phyloP scores from a whole-genome alignment of 2,329 filamentous ascomycete genomes.

The Paraphoma sp. region DNA sequence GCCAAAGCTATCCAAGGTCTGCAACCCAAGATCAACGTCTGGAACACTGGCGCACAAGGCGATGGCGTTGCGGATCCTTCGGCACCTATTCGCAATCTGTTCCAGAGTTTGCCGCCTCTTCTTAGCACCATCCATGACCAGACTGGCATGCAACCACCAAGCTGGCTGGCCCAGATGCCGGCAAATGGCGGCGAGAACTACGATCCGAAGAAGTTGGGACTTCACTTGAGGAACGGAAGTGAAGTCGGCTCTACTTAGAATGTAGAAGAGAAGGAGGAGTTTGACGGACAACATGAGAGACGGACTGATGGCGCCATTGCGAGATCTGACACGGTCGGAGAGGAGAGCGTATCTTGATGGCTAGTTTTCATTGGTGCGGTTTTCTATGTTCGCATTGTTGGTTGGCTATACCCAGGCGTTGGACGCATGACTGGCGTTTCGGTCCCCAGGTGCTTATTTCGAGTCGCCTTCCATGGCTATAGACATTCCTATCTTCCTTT shows the following conservation, averaged over 20 bases:
- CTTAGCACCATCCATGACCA: conserved; percentile 88
- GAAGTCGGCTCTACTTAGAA: conserved; percentile 17
- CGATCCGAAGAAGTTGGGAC: conserved; percentile 20
- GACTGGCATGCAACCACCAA: conserved; percentile 80
- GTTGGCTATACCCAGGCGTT: conserved; percentile 13
- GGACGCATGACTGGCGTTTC: conserved; percentile 7
- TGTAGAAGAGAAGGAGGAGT: neutral
- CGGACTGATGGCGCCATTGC: neutral
- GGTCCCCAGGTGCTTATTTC: neutral
- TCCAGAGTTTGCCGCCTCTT: conserved; percentile 83
- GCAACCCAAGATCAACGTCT: conserved; percentile 88
- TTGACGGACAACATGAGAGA: neutral
- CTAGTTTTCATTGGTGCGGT: neutral
- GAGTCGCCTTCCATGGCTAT: neutral
- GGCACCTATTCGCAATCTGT: conserved; percentile 77
- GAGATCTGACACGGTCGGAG: neutral
- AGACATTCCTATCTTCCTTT: neutral
- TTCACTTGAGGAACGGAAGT: conserved; percentile 35
- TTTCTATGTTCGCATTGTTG: conserved; percentile 3
- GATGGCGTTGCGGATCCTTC: conserved; percentile 59
- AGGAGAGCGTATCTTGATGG: neutral
- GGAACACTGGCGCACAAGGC: conserved; percentile 74
- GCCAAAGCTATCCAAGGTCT: conserved; percentile 76
- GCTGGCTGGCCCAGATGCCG: conserved; percentile 70
- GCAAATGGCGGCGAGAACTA: conserved; percentile 16